Evolutionary conservation across 345 rosid genomes (phyloP).

Genomic region (Brassica carinata): DNA sequence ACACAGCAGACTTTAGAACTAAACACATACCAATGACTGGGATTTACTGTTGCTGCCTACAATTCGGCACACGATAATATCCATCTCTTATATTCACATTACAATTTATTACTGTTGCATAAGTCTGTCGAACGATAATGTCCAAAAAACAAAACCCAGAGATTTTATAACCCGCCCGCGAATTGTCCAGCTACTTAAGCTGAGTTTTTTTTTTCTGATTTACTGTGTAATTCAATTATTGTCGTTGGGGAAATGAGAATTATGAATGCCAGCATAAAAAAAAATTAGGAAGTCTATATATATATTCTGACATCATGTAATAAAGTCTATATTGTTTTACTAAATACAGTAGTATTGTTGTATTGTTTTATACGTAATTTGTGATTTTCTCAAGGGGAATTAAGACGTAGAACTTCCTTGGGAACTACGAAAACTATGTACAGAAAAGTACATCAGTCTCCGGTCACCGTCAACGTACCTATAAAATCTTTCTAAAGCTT

Average conservation of each 20-base stretch:
- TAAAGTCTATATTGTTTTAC: background rate
- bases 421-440: slow-evolving; percentile 33
- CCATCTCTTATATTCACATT: too few relatives aligned
- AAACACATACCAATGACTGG: too few relatives aligned
- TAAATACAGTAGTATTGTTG: background rate
- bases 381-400: background rate
- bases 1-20: too few relatives aligned
- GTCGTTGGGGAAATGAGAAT: background rate
- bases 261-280: background rate
- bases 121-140: too few relatives aligned
- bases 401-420: slow-evolving; percentile 15
- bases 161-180: too few relatives aligned
- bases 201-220: too few relatives aligned
- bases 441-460: slow-evolving; percentile 36
- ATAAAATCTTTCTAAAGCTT: slow-evolving; percentile 30
- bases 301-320: background rate
- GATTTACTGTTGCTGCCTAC: too few relatives aligned
- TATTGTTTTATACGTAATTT: background rate
- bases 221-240: background rate
- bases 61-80: too few relatives aligned
- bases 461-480: slow-evolving; percentile 34
- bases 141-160: too few relatives aligned
- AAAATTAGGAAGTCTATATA: background rate
- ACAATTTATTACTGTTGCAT: too few relatives aligned
- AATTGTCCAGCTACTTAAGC: too few relatives aligned